These are phyloP conservation scores for Ophiosphaerella narmari DNA, from an alignment of 2,329 filamentous ascomycete genomes.

Conservation along the genomic window DNA sequence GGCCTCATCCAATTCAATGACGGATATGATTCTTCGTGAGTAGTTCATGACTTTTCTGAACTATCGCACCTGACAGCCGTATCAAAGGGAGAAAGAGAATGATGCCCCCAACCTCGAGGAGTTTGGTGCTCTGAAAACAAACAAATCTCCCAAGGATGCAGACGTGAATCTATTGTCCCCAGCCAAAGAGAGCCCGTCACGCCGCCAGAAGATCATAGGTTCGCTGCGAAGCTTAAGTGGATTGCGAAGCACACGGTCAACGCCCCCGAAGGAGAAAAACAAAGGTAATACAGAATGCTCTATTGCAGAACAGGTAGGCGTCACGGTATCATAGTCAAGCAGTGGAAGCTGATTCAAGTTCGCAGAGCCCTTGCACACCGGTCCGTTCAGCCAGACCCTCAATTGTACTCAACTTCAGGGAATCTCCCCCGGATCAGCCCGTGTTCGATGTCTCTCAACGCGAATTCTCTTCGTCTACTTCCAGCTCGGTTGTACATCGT, in stretches of 20 bases:
- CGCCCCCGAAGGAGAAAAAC: conserved; percentile 20
- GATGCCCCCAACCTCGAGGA: conserved; percentile 16
- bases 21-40: conserved; percentile 5
- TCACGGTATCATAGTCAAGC: not conserved
- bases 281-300: conserved; percentile 3
- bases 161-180: conserved; percentile 16
- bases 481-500: conserved; percentile 25
- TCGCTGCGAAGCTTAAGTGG: conserved; percentile 36
- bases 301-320: conserved; percentile 11
- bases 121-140: conserved; percentile 8
- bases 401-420: conserved; percentile 32
- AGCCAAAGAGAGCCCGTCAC: conserved; percentile 29
- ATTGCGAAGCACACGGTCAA: conserved; percentile 27
- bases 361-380: conserved; percentile 18
- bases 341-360: not conserved
- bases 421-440: conserved; percentile 26
- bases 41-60: not conserved
- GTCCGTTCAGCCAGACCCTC: conserved; percentile 18
- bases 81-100: conserved; percentile 11
- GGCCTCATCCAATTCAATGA: conserved; percentile 29
- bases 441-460: conserved; percentile 28
- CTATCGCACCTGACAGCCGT: conserved; percentile 4
- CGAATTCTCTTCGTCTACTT: conserved; percentile 11
- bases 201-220: conserved; percentile 31
- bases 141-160: conserved; percentile 1